phyloP scores from a whole-genome alignment of 108 stramenopile genomes.

The Seminavis robusta region DNA sequence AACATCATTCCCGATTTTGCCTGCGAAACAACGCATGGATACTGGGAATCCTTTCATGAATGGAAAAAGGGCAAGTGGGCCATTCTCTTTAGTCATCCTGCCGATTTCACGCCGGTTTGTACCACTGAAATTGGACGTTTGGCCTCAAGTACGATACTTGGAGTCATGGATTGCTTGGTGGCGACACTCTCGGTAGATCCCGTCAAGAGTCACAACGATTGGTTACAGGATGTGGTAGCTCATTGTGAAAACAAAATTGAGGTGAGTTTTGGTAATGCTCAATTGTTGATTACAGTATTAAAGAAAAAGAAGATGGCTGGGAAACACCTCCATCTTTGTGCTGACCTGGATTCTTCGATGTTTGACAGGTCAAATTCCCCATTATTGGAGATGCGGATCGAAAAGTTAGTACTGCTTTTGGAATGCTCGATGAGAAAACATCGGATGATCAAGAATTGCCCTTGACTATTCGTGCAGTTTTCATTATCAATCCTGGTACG shows the following conservation, averaged over 20 bases:
- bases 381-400: slow-evolving; percentile 82
- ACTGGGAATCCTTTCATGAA: slow-evolving; percentile 58
- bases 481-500: slow-evolving; percentile 80
- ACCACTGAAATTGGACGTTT: slow-evolving; percentile 85
- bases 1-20: slow-evolving; percentile 68
- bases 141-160: slow-evolving; percentile 60
- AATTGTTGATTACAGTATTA: no score
- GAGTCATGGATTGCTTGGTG: slow-evolving; percentile 52
- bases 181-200: slow-evolving; percentile 69
- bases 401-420: slow-evolving; percentile 48
- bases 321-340: not conserved
- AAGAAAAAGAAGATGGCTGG: no score
- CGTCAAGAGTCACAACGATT: slow-evolving; percentile 69
- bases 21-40: slow-evolving; percentile 60
- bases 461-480: slow-evolving; percentile 74
- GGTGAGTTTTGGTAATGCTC: no score
- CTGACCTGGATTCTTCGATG: not conserved
- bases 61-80: slow-evolving; percentile 82
- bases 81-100: slow-evolving; percentile 75
- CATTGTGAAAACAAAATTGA: slow-evolving; percentile 65
- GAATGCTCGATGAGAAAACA: slow-evolving; percentile 68
- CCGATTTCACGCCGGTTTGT: slow-evolving; percentile 85
- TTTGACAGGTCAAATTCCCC: slow-evolving; percentile 55
- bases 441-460: slow-evolving; percentile 52
- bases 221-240: slow-evolving; percentile 72